Conservation (phyloP, 148 eudicot species). For the Persicaria tinctoria region DNA sequence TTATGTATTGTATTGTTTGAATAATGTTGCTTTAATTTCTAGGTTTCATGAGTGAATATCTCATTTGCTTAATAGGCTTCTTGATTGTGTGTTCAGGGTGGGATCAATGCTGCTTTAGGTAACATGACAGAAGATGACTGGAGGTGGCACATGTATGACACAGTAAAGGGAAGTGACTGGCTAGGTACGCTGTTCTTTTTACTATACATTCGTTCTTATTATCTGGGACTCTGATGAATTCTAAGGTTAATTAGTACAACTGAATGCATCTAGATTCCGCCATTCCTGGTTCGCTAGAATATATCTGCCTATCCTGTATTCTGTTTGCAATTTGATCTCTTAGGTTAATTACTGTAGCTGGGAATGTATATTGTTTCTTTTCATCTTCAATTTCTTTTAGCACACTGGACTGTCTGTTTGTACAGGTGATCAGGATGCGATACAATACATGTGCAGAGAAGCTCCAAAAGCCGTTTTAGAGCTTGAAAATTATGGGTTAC, state of each 20-base stretch:
- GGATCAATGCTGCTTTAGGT: constrained; percentile 98
- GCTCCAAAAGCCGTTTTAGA: constrained; percentile 99
- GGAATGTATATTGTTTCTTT: constrained; percentile 20
- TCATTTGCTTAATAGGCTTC: neutral
- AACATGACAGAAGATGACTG: constrained; percentile 98
- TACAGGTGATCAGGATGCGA: constrained; percentile 97
- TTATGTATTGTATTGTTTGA: neutral
- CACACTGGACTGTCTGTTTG: constrained; percentile 8
- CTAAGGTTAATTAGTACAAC: neutral
- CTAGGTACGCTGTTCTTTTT: constrained; percentile 6
- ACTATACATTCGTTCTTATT: neutral
- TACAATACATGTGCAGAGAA: constrained; percentile 99
- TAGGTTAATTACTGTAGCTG: constrained; percentile 85
- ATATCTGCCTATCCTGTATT: constrained; percentile 20
- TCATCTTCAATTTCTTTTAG: neutral
- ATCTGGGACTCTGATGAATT: neutral
- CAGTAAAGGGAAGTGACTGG: constrained; percentile 98
- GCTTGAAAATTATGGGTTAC: constrained; percentile 97
- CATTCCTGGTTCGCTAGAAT: neutral
- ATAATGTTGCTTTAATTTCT: neutral
- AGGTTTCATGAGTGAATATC: neutral
- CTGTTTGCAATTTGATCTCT: constrained; percentile 98
- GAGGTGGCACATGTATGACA: constrained; percentile 99
- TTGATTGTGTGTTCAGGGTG: constrained; percentile 57
- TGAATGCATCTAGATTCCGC: neutral